Percentiles rank a stretch among this genome's conserved stretches.
Conservation (phyloP, 1,284 basidiomycete species). For the Ustilago sp. region DNA sequence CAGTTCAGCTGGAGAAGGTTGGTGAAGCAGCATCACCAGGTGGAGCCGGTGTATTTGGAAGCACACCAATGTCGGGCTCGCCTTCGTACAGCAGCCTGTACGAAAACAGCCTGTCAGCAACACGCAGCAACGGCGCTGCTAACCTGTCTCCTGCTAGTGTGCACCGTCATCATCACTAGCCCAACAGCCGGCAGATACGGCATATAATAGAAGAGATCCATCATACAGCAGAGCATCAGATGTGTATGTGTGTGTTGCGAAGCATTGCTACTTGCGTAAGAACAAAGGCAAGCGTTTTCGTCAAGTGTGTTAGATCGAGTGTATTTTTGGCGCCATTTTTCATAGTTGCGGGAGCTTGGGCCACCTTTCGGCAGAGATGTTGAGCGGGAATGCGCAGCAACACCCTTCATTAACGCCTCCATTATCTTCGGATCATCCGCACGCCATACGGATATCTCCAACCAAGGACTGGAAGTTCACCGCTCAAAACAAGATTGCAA, state of each 20-base stretch:
- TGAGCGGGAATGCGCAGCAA: neutral
- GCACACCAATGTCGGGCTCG: conserved; percentile 28
- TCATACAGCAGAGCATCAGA: neutral
- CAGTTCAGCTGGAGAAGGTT: conserved; percentile 56
- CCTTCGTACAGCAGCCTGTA: conserved; percentile 38
- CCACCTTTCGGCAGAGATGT: conserved; percentile 1
- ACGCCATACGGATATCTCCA: neutral
- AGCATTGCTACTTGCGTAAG: neutral
- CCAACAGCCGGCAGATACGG: neutral
- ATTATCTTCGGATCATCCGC: neutral
- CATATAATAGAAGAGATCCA: neutral
- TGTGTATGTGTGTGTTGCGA: neutral
- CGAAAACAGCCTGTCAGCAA: conserved; percentile 15
- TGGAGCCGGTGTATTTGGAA: conserved; percentile 2
- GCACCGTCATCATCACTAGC: conserved; percentile 25
- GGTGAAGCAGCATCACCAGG: conserved; percentile 8
- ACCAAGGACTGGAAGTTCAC: neutral
- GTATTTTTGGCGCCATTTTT: neutral
- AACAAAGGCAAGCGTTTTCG: neutral
- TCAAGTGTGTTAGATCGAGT: neutral
- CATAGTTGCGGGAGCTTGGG: conserved; percentile 1
- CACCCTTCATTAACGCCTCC: neutral
- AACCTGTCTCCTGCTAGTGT: conserved; percentile 17
- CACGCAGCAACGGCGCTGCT: conserved; percentile 7
- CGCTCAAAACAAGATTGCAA: neutral